Base-by-base conservation (phyloP, 192 early-diverging fungal species). In the Coemansia sp. region DNA sequence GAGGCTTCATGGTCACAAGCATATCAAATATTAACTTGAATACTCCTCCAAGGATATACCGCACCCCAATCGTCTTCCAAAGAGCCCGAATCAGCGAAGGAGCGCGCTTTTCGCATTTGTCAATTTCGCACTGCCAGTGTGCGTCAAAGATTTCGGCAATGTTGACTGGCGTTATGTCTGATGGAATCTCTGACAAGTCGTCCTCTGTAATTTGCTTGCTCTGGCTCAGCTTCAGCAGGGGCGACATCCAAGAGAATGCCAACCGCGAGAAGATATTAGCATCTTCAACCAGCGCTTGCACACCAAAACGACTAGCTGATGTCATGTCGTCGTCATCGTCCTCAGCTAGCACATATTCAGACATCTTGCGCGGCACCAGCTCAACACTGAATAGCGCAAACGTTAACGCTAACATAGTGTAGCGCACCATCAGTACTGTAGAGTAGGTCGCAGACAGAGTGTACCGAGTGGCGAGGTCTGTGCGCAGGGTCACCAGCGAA, bases 241-340 rank as follows among this genome's bases (percentile, higher is more conserved):
- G 84, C 59, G 91, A 87, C 87, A 98, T 91, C 96, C 96, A 98
- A 38, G 88, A 82, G 74, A 98, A 96, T 7, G 90, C 88, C 3
- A 94, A 68, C 13, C 85, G 85, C 16, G 90, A 92, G 66, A 95
- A 94, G 47, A 98, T 89, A 68, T 93, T 92, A 47, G 94, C 89
- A 17, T 78, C 81, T 6, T 87, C 88, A 65, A 95, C 96, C 1
- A 93, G 94, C 52, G 85, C 86, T 21, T n/a, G 28, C 60, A 38
- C 32, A 73, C 76, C 55, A 30, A 53, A 53, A 8, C 50, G 50
- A 26, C 50, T 30, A 53, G n/a, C 10, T 4, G 26, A 53, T 14
- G 9, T 9, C 50, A 53, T 26, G 23, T 53, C 26, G 1, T 26
- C 55, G 11, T 62, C 37, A 44, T 63, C 63, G 38, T 69, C 66